A percentile compares a stretch with the other conserved stretches of the same genome.
These are phyloP conservation scores for Cicer pinnatifidum DNA, from an alignment of 306 rosid species.

Conservation along the genomic window DNA sequence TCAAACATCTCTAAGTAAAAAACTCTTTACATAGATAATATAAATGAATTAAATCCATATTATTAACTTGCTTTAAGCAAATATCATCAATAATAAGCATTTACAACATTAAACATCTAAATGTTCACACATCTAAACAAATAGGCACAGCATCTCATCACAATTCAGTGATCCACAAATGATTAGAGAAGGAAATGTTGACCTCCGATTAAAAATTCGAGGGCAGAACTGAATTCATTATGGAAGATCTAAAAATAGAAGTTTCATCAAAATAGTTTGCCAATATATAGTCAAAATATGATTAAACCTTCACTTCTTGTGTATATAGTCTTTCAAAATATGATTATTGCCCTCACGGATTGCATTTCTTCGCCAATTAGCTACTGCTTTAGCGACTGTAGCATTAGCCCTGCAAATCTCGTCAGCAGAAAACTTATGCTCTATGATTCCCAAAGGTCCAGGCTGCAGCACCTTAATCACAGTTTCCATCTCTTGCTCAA, in stretches of 20 bases:
- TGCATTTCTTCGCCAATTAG: conserved; percentile 73
- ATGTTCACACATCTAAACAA: background rate
- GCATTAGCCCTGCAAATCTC: conserved; percentile 68
- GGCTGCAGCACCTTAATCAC: conserved; percentile 88
- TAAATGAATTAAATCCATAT: background rate
- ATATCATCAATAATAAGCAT: conserved; percentile 5
- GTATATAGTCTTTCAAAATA: conserved; percentile 59
- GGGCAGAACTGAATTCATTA: background rate
- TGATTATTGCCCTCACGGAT: conserved; percentile 47
- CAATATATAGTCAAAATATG: conserved; percentile 46
- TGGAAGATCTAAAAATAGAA: background rate
- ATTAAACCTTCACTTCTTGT: conserved; percentile 48
- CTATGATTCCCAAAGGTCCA: conserved; percentile 86
- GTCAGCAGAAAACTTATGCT: conserved; percentile 81
- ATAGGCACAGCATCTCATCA: background rate
- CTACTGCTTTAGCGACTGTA: conserved; percentile 67
- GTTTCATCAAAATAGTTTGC: conserved; percentile 5
- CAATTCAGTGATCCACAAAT: background rate
- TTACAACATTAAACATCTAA: conserved; percentile 9
- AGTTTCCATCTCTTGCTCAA: conserved; percentile 89
- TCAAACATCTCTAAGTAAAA: too few relatives aligned
- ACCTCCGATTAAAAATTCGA: background rate
- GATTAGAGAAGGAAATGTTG: background rate
- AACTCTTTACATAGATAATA: too few relatives aligned
- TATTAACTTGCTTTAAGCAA: background rate